These are phyloP conservation scores for Citrus mangshanensis DNA, from an alignment of 345 rosid genomes.

Conservation along the genomic window DNA sequence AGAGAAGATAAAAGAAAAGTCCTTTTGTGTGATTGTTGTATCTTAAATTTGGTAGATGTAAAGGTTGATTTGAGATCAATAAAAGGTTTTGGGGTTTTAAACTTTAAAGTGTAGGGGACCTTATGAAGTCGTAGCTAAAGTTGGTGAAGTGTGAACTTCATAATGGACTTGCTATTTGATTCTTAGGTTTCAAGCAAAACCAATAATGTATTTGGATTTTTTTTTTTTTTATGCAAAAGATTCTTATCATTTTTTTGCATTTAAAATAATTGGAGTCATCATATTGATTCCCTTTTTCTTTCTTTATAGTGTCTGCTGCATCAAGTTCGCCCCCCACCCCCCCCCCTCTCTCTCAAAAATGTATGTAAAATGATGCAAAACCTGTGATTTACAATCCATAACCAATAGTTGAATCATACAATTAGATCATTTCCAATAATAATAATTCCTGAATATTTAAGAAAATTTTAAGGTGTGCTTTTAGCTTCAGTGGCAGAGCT, in stretches of 20 bases:
- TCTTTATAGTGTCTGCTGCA: not conserved
- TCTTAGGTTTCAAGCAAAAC: slow-evolving; percentile 39
- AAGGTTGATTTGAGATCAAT: slow-evolving; percentile 9
- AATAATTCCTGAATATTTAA: not conserved
- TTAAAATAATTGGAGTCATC: not conserved
- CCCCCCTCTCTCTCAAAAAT: too few relatives aligned
- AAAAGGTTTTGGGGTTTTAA: slow-evolving; percentile 12
- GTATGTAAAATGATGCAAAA: too few relatives aligned
- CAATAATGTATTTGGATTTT: not conserved
- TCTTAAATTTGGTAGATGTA: slow-evolving; percentile 20
- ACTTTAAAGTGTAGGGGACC: slow-evolving; percentile 1
- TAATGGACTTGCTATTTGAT: slow-evolving; percentile 12
- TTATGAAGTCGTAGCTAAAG: slow-evolving; percentile 22
- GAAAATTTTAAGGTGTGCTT: not conserved
- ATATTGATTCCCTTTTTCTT: not conserved
- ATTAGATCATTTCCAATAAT: not conserved
- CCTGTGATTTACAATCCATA: too few relatives aligned
- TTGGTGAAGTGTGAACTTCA: slow-evolving; percentile 74
- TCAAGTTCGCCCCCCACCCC: not conserved
- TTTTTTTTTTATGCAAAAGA: not conserved
- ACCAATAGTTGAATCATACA: too few relatives aligned
- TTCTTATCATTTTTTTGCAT: not conserved
- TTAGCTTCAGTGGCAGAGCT: not conserved
- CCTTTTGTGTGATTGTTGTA: not conserved
- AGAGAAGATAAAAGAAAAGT: slow-evolving; percentile 5